Conservation (phyloP, 371 early-diverging fungal genomes). For the Mucor circinelloides region DNA sequence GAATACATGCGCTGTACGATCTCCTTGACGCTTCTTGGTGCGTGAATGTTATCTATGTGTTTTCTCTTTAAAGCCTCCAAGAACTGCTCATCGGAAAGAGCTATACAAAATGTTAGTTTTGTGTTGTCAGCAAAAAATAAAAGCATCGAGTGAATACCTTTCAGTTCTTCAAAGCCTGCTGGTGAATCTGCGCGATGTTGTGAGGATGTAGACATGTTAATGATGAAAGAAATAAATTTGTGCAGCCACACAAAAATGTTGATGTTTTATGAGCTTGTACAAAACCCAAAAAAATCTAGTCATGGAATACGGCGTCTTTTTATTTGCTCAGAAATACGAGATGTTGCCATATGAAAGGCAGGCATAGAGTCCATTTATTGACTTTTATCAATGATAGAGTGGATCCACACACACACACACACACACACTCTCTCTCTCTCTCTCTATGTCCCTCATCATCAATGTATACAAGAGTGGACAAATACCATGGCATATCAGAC, state of each 20-base stretch:
- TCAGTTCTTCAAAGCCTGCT: neutral
- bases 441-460: no score
- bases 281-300: neutral
- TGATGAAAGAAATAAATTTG: neutral
- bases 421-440: no score
- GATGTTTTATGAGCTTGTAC: neutral
- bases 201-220: neutral
- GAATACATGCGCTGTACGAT: neutral
- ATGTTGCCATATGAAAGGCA: no score
- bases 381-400: no score
- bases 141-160: neutral
- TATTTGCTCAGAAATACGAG: neutral
- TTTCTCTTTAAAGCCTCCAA: neutral
- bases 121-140: neutral
- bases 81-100: neutral
- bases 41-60: neutral
- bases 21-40: neutral
- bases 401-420: no score
- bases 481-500: no score
- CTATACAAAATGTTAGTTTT: neutral
- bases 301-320: neutral
- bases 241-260: slow-evolving; percentile 1
- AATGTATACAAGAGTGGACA: no score
- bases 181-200: neutral
- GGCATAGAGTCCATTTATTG: no score